These are phyloP conservation scores for Myrica gale DNA, from an alignment of 306 rosid species.

Conservation along the genomic window DNA sequence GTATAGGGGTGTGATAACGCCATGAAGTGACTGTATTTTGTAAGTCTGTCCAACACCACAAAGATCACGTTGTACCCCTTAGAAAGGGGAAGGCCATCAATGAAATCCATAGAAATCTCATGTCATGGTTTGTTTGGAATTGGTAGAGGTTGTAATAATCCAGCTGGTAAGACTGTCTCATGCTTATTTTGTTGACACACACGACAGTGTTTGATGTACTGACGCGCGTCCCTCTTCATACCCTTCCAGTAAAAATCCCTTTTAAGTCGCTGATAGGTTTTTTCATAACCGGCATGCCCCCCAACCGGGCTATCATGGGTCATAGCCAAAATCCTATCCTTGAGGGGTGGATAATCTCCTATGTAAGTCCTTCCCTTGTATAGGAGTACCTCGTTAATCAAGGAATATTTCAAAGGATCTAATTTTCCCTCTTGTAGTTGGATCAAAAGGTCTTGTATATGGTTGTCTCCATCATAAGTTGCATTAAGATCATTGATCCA, in stretches of 20 bases:
- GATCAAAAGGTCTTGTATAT: no score
- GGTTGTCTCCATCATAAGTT: no score
- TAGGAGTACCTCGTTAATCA: neutral
- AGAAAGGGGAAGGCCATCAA: neutral
- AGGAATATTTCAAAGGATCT: neutral
- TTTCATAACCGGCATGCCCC: neutral
- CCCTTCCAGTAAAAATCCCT: neutral
- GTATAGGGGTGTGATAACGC: neutral
- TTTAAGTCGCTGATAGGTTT: neutral
- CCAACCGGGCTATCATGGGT: neutral
- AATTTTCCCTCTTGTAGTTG: no score
- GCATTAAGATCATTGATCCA: no score
- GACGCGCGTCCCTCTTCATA: neutral
- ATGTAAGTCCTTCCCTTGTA: neutral
- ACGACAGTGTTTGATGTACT: neutral
- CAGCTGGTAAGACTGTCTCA: neutral
- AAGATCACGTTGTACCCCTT: neutral
- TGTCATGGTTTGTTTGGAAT: neutral
- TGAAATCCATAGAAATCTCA: conserved; percentile 4
- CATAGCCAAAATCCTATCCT: neutral
- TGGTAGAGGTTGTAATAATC: neutral
- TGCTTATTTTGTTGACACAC: neutral
- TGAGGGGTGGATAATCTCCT: neutral
- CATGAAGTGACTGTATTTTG: conserved; percentile 3
- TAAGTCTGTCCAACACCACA: neutral